A percentile compares a stretch with the other conserved stretches of the same genome.
These are phyloP conservation scores for Diplodia corticola DNA, from an alignment of 2,329 filamentous ascomycete genomes.

Conservation along the genomic window DNA sequence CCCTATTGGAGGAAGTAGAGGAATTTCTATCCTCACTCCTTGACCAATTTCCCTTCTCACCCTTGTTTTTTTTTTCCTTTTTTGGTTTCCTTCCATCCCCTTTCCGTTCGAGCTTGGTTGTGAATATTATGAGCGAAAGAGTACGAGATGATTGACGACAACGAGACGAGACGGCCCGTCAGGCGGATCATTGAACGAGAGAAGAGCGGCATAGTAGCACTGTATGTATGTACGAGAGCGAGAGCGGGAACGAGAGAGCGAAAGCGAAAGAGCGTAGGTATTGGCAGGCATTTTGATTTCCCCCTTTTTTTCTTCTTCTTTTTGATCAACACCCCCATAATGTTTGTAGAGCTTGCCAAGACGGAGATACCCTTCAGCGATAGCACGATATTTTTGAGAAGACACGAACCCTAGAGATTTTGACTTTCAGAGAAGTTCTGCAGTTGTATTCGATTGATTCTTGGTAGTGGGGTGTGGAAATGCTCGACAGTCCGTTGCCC, in stretches of 20 bases:
- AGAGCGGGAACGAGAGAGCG: no score
- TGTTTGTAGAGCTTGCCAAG: not conserved
- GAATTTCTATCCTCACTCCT: no score
- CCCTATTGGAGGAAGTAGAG: not conserved
- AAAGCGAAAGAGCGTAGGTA: not conserved
- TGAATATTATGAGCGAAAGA: not conserved
- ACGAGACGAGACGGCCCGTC: no score
- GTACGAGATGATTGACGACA: not conserved
- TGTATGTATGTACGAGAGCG: not conserved
- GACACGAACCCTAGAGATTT: not conserved
- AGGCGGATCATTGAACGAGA: not conserved
- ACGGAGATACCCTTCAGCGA: conserved; percentile 8
- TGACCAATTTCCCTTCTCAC: no score
- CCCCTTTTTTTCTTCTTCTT: not conserved
- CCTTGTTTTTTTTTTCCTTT: not conserved
- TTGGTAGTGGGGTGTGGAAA: not conserved
- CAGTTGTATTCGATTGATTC: not conserved
- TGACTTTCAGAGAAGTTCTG: not conserved
- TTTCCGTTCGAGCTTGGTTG: no score
- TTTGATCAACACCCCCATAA: not conserved
- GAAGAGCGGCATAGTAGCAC: not conserved
- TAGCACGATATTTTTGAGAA: not conserved
- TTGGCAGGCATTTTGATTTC: not conserved
- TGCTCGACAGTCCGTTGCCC: no score
- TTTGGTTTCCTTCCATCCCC: not conserved